Conservation (phyloP, 768 basidiomycete genomes). For the Suillus discolor region DNA sequence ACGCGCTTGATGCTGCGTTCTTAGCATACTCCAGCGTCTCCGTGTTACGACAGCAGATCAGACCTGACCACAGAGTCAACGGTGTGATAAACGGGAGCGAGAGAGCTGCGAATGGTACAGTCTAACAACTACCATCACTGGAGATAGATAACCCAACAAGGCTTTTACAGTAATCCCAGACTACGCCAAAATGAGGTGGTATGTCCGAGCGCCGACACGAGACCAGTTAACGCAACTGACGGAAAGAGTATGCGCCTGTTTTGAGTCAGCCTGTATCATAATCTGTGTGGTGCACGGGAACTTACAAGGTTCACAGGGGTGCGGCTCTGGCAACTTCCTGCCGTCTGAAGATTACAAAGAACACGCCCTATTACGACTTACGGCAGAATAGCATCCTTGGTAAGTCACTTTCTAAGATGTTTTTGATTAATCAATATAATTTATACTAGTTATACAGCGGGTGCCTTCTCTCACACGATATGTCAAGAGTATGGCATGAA, state of each 20-base stretch:
- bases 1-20: constrained; percentile 88
- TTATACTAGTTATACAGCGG: constrained; percentile 39
- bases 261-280: constrained; percentile 52
- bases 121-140: not conserved
- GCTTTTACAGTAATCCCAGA: constrained; percentile 73
- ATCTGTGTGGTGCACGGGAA: not conserved
- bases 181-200: constrained; percentile 74
- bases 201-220: constrained; percentile 67
- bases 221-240: constrained; percentile 55
- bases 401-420: constrained; percentile 27
- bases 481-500: constrained; percentile 46
- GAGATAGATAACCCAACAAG: constrained; percentile 8
- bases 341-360: constrained; percentile 45
- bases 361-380: constrained; percentile 54
- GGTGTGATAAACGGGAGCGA: constrained; percentile 68
- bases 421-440: constrained; percentile 4
- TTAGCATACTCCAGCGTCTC: constrained; percentile 80
- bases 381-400: constrained; percentile 60
- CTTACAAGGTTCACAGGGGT: constrained; percentile 46
- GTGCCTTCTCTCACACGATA: constrained; percentile 52
- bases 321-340: constrained; percentile 68
- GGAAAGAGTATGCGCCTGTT: constrained; percentile 67
- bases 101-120: constrained; percentile 69
- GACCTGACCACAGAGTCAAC: constrained; percentile 78
- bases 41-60: constrained; percentile 83